Evolutionary conservation across 176 grass and related monocot species (phyloP).

Genomic region (Oryza brachyantha): DNA sequence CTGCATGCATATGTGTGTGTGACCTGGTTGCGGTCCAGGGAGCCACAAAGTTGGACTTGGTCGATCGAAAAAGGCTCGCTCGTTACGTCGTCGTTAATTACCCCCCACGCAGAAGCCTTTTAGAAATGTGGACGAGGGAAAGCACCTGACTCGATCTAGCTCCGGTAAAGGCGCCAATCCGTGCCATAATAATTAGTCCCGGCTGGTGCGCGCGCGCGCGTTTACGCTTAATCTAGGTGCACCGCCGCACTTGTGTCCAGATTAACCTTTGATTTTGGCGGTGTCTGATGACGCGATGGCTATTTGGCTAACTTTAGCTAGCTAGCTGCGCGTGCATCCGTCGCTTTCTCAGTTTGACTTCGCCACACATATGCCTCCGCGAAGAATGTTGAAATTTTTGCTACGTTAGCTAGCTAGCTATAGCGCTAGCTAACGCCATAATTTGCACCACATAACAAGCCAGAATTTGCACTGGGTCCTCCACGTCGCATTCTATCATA

Average conservation of each 20-base stretch:
- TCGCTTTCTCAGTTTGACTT: conserved; percentile 40
- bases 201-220: background rate
- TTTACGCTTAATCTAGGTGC: conserved; percentile 23
- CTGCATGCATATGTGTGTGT: conserved; percentile 5
- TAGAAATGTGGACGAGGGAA: conserved; percentile 43
- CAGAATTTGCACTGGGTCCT: conserved; percentile 14
- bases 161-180: conserved; percentile 8
- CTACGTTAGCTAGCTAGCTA: background rate
- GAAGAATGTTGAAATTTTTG: conserved; percentile 44
- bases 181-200: conserved; percentile 37
- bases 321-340: conserved; percentile 30
- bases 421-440: background rate
- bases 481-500: background rate
- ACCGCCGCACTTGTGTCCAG: conserved; percentile 23
- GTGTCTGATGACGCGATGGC: conserved; percentile 11
- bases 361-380: background rate
- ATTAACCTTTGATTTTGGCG: conserved; percentile 15
- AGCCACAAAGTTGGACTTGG: conserved; percentile 55
- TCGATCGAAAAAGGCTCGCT: background rate
- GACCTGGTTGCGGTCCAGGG: conserved; percentile 28
- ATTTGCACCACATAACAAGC: background rate
- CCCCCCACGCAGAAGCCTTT: conserved; percentile 18
- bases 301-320: no score
- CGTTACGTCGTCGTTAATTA: background rate
- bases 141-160: conserved; percentile 26